A percentile compares a stretch with the other conserved stretches of the same genome.
phyloP scores from a whole-genome alignment of 768 basidiomycete species.

The Boletus rubropictus region DNA sequence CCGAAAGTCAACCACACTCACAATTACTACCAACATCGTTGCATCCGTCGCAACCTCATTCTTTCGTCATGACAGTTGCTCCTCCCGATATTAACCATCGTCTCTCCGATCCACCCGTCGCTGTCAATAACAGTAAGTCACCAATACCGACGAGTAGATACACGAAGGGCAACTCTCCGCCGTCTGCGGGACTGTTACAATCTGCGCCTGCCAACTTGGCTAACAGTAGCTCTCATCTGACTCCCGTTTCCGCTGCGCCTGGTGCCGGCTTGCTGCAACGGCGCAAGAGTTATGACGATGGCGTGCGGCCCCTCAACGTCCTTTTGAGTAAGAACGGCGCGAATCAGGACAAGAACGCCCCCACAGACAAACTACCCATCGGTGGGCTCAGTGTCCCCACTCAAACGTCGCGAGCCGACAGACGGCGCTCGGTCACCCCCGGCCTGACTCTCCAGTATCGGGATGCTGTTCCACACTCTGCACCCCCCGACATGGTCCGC shows the following conservation, averaged over 20 bases:
- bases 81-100: conserved; percentile 29
- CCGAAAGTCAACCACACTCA: conserved; percentile 9
- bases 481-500: conserved; percentile 26
- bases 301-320: conserved; percentile 36
- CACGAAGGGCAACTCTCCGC: not conserved
- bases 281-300: conserved; percentile 43
- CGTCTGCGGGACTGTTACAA: conserved; percentile 9
- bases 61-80: conserved; percentile 40
- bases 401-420: conserved; percentile 36
- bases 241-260: conserved; percentile 18
- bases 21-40: conserved; percentile 10
- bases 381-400: conserved; percentile 25
- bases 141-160: not conserved
- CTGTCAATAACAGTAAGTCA: conserved; percentile 3
- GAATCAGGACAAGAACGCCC: conserved; percentile 12
- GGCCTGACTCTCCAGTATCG: conserved; percentile 34
- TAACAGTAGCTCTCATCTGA: conserved; percentile 14
- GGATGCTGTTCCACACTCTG: conserved; percentile 7
- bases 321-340: conserved; percentile 22
- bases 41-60: conserved; percentile 28
- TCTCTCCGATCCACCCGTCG: conserved; percentile 2
- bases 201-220: conserved; percentile 15
- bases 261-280: conserved; percentile 14
- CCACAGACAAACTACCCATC: conserved; percentile 4
- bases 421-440: conserved; percentile 53